These are phyloP conservation scores for Sclerotinia glacialis DNA, from an alignment of 2,329 filamentous ascomycete species.

Conservation along the genomic window DNA sequence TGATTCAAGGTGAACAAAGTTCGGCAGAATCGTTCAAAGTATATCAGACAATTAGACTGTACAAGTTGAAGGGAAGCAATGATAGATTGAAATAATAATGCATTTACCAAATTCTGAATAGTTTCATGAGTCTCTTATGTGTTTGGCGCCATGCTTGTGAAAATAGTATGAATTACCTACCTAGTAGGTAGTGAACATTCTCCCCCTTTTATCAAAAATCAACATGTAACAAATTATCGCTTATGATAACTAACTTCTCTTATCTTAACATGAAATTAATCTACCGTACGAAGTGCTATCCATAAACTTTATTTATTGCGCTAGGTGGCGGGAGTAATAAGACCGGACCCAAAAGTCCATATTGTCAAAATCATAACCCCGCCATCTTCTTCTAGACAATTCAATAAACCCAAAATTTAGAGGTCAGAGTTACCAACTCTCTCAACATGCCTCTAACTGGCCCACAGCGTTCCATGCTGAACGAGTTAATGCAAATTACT, in stretches of 20 bases:
- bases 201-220: not conserved
- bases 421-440: not conserved
- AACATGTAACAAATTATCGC: slow-evolving; percentile 11
- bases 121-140: too few relatives aligned
- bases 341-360: not conserved
- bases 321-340: slow-evolving; percentile 17
- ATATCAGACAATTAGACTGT: too few relatives aligned
- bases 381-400: slow-evolving; percentile 3
- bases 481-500: slow-evolving; percentile 38
- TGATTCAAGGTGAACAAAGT: not conserved
- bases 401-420: not conserved
- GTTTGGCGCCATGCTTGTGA: not conserved
- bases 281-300: too few relatives aligned
- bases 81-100: too few relatives aligned
- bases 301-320: slow-evolving; percentile 15
- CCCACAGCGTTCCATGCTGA: slow-evolving; percentile 30
- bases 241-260: slow-evolving; percentile 21
- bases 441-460: slow-evolving; percentile 37
- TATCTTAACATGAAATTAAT: slow-evolving; percentile 4
- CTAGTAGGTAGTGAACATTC: not conserved
- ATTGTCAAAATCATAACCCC: slow-evolving; percentile 13
- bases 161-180: not conserved
- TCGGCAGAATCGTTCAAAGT: too few relatives aligned
- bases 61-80: too few relatives aligned
- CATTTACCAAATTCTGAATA: not conserved